Evolutionary conservation across 768 basidiomycete species (phyloP), one percentile per base, ranked within the genome.

Genomic region (Pholiota microspora): DNA sequence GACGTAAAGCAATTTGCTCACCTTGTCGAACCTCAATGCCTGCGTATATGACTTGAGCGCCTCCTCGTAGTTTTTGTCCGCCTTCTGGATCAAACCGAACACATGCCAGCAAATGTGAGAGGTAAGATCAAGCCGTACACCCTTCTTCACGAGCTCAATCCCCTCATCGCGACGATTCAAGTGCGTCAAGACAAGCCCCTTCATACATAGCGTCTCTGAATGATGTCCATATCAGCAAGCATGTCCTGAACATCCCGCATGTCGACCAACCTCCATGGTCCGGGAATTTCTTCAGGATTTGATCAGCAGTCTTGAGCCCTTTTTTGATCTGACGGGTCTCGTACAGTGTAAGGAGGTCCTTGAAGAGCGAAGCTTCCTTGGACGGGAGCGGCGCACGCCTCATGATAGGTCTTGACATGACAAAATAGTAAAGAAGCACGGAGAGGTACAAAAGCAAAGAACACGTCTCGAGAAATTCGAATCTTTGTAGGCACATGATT

Each of bases 21-120:
- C 95, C 75, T 88, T 88, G 74, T 98, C 97, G 64, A 90, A 91
- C 56, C 82, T 81, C 59, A 95, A 74, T 2, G 95, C 96, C 73
- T 92, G 89, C 1, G 81, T 84, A 70, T 98, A 98, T 23, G 94
- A 94, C 64, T 94, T 91, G 63, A 93, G 78, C 0, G 97, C 94
- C 64, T 95, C 94, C 60, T 92, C 92, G 63, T 93, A 98, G 66
- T 96, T 93, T 71, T 90, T 94, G 68, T 97, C 91, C 7, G 88
- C 88, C 69, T 96, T 93, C 69, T 94, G 90, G 18, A 97, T 85
- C 64, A 99, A 87, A 24, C 94, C 97, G 67, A 93, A 90, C 59
- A 98, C 96, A 71, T 99, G 97, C 95, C 97, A 98, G 67, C 88
- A 89, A 66, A 99, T 98, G 65, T 98, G 94, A 16, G 92, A 94